Percentiles rank a stretch among this genome's conserved stretches.
Conservation (phyloP, 169 alveolate genomes). For the Perkinsus chesapeaki region DNA sequence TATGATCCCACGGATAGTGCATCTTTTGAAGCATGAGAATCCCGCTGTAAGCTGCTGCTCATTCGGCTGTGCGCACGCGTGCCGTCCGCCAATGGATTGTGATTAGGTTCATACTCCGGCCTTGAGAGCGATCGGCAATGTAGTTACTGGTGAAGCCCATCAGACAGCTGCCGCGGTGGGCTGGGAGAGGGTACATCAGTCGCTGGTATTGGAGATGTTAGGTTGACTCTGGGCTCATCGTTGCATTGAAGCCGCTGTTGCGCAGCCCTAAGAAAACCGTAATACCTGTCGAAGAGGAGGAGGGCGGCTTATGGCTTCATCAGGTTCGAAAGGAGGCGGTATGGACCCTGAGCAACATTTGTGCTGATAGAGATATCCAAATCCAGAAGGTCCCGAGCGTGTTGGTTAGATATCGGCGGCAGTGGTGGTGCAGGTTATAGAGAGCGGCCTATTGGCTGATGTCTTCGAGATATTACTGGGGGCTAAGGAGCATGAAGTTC, state of each 20-base stretch:
- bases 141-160: constrained; percentile 85
- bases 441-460: constrained; percentile 46
- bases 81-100: neutral
- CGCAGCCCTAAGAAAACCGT: neutral
- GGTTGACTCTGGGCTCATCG: neutral
- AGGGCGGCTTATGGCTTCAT: neutral
- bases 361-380: constrained; percentile 85
- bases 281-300: neutral
- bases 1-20: constrained; percentile 74
- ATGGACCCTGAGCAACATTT: constrained; percentile 87
- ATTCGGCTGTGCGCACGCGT: neutral
- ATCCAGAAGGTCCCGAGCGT: constrained; percentile 54
- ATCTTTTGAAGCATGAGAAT: constrained; percentile 61
- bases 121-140: constrained; percentile 86
- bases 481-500: constrained; percentile 70
- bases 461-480: constrained; percentile 21
- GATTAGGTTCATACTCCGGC: constrained; percentile 77
- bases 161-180: constrained; percentile 82
- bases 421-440: constrained; percentile 56
- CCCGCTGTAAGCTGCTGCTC: constrained; percentile 42
- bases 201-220: neutral
- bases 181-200: constrained; percentile 54
- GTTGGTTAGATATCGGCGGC: constrained; percentile 8
- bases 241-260: neutral
- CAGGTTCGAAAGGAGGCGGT: constrained; percentile 80